Evolutionary conservation across 1,139 yeast genomes (phyloP).

Genomic region (Entelexis paramagnoliae): DNA sequence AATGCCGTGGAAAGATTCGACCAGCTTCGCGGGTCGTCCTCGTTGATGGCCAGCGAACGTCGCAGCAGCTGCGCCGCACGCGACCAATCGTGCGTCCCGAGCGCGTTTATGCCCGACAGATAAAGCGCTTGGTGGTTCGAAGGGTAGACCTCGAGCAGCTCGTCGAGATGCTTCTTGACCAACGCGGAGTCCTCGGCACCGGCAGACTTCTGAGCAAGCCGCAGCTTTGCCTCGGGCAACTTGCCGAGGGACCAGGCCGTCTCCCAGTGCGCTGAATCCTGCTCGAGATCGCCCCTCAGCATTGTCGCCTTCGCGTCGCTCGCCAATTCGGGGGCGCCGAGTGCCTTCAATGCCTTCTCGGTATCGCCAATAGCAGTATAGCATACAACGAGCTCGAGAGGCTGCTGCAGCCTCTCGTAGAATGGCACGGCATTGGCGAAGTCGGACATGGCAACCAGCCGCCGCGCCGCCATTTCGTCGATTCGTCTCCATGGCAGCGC

Average conservation of each 20-base stretch:
- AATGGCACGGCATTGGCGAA: constrained; percentile 82
- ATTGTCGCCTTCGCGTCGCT: constrained; percentile 77
- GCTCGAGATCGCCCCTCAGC: constrained; percentile 74
- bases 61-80: constrained; percentile 89
- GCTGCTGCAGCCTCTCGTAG: constrained; percentile 66
- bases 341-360: constrained; percentile 50
- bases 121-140: constrained; percentile 78
- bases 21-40: constrained; percentile 78
- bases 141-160: constrained; percentile 67
- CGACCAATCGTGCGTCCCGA: constrained; percentile 61
- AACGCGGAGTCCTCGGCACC: constrained; percentile 41
- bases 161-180: constrained; percentile 62
- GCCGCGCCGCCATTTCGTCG: constrained; percentile 76
- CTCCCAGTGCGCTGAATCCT: constrained; percentile 68
- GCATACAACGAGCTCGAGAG: constrained; percentile 82
- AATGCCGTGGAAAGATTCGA: constrained; percentile 84
- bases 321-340: constrained; percentile 54
- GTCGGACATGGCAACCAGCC: constrained; percentile 77
- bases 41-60: constrained; percentile 81
- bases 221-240: constrained; percentile 76
- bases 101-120: constrained; percentile 82
- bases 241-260: constrained; percentile 80
- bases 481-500: constrained; percentile 77
- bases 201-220: constrained; percentile 61
- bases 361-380: constrained; percentile 78